Evolutionary conservation across 768 basidiomycete species (phyloP), one percentile per base, ranked within the genome.

Genomic region (Mycena chlorophos): DNA sequence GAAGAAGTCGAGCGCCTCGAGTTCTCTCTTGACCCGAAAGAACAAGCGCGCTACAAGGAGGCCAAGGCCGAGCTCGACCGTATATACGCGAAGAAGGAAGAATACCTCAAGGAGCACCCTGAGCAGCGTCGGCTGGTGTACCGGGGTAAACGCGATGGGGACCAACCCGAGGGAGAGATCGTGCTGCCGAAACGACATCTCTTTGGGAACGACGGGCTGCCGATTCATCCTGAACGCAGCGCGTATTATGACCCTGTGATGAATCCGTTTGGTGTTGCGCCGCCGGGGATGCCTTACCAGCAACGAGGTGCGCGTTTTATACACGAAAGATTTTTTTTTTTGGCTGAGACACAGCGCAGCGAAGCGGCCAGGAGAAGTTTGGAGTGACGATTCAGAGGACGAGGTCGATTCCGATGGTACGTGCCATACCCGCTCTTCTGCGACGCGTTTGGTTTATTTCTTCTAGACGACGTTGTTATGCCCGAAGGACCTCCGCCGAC

Each of bases 231-330:
- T n/a, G 92, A 91, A 66, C 79, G 91, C 61, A 93, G 90, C 71
- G 77, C 95, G 30, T 98, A 96, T 69, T 98, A 94, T 73, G 90
- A 98, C 64, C 82, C 90, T 26, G 82, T 94, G 38, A 87, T 95
- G 83, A 98, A 98, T 68, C 93, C 94, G 22, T 94, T 79, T 66
- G 95, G 94, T 26, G 90, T 94, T 17, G 86, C 95, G 19, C 95
- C 95, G 38, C 96, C 95, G 13, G 96, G 96, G 5, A 92, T 97
- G 94, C 93, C 91, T n/a, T 98, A 97, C 70, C 74, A 83, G 54
- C 92, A 98, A 68, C 73, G 88, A 73, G 82, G 94, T 95, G 63
- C 72, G 89, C 76, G 8, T 4, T 30, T 23, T 13, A n/a, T n/a
- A 43, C 29, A n/a, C n/a, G n/a, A n/a, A n/a, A n/a, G n/a, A 12